Percentiles rank a stretch among this genome's conserved stretches.
These are phyloP conservation scores for Patellifolia procumbens DNA, from an alignment of 179 eudicot genomes.

Conservation along the genomic window DNA sequence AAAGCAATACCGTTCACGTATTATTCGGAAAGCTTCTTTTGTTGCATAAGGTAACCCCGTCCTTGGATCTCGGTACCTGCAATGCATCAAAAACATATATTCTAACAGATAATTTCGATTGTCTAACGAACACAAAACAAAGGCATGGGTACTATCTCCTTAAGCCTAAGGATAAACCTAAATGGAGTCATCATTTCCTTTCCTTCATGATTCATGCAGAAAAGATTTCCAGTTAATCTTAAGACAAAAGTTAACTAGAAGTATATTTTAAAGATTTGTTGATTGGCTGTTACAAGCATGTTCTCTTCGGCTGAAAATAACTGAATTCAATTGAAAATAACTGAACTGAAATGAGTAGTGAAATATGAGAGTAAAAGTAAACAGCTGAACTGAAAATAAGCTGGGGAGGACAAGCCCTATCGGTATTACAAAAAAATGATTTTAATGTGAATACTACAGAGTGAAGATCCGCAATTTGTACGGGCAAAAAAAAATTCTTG, in stretches of 20 bases:
- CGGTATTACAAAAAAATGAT: not conserved
- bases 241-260: not conserved
- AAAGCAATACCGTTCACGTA: constrained; percentile 67
- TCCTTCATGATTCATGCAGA: not conserved
- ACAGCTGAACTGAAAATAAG: too few species aligned
- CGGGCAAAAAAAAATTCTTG: too few species aligned
- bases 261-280: not conserved
- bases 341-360: too few species aligned
- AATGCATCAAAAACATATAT: constrained; percentile 14
- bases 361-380: too few species aligned
- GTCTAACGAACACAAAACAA: not conserved
- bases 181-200: not conserved
- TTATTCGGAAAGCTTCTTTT: constrained; percentile 82
- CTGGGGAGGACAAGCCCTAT: too few species aligned
- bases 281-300: not conserved
- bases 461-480: not conserved
- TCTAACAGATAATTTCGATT: not conserved
- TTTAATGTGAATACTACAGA: not conserved
- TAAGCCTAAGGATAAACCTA: not conserved
- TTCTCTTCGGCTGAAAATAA: too few species aligned
- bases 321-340: too few species aligned
- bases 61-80: constrained; percentile 90
- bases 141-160: not conserved
- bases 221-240: not conserved
- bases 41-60: constrained; percentile 95